phyloP scores from a whole-genome alignment of 768 basidiomycete species.

The Leucocoprinus leucothites region DNA sequence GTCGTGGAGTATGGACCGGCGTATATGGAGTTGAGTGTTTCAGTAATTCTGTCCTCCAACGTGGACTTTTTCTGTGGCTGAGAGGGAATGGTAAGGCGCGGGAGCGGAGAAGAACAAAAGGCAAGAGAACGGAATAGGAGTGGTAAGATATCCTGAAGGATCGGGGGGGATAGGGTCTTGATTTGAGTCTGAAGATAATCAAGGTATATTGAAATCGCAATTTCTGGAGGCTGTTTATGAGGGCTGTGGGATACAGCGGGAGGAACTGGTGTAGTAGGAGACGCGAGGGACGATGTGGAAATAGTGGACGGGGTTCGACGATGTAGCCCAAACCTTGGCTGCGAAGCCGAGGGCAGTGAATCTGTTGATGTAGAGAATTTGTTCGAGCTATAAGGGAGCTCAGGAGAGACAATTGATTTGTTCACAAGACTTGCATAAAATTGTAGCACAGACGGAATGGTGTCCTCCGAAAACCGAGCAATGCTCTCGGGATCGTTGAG shows the following conservation, averaged over 20 bases:
- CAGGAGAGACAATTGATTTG: conserved; percentile 39
- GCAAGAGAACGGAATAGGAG: conserved; percentile 71
- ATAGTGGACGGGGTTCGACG: conserved; percentile 10
- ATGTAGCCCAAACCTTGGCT: conserved; percentile 7
- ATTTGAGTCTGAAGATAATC: conserved; percentile 59
- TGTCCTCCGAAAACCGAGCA: conserved; percentile 58
- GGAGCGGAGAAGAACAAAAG: conserved; percentile 62
- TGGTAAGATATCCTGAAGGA: conserved; percentile 58
- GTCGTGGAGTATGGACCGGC: conserved; percentile 63
- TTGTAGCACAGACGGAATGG: conserved; percentile 50
- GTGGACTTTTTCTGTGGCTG: conserved; percentile 31
- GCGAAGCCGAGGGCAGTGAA: conserved; percentile 6
- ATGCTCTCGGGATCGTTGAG: conserved; percentile 49
- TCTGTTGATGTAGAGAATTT: conserved; percentile 33
- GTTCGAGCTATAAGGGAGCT: conserved; percentile 15
- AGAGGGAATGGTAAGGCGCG: conserved; percentile 56
- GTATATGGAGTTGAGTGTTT: conserved; percentile 53
- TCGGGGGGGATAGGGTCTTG: conserved; percentile 52
- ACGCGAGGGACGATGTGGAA: conserved; percentile 15
- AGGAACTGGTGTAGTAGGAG: conserved; percentile 24
- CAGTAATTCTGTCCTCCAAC: conserved; percentile 55
- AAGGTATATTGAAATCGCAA: conserved; percentile 62
- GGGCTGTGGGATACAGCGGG: conserved; percentile 14
- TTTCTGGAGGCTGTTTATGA: conserved; percentile 54
- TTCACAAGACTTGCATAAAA: conserved; percentile 63